phyloP scores from a whole-genome alignment of 2,329 filamentous ascomycete genomes.

The Ascochyta koolunga region DNA sequence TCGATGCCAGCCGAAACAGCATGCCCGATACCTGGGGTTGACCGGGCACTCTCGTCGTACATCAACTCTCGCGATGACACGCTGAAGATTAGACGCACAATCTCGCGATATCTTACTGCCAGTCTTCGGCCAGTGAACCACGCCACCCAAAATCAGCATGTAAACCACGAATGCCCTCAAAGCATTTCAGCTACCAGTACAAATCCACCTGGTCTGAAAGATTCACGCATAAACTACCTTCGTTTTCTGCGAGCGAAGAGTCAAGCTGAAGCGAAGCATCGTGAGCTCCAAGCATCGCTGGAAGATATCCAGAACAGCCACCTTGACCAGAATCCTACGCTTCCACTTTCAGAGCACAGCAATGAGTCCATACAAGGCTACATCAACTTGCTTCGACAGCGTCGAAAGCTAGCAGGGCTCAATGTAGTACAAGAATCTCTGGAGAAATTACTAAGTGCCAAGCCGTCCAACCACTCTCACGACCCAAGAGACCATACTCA shows the following conservation, averaged over 20 bases:
- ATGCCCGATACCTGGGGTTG: conserved; percentile 48
- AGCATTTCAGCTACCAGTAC: conserved; percentile 28
- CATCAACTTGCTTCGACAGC: conserved; percentile 53
- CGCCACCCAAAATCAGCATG: conserved; percentile 37
- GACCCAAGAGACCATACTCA: conserved; percentile 38
- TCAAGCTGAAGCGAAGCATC: conserved; percentile 49
- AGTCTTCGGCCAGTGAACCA: conserved; percentile 36
- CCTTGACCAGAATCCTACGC: conserved; percentile 29
- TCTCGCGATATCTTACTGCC: conserved; percentile 42
- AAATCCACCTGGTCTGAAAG: conserved; percentile 49
- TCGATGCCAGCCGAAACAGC: conserved; percentile 31
- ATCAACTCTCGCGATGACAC: conserved; percentile 47
- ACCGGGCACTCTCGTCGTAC: conserved; percentile 44
- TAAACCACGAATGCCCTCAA: conserved; percentile 41
- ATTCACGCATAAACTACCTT: conserved; percentile 53
- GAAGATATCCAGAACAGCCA: conserved; percentile 37
- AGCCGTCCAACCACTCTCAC: conserved; percentile 38
- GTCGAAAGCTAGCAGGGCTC: conserved; percentile 53
- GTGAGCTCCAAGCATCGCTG: conserved; percentile 39
- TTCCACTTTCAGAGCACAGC: conserved; percentile 40
- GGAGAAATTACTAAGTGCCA: conserved; percentile 43
- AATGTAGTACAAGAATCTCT: conserved; percentile 55
- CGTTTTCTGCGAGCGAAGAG: conserved; percentile 53
- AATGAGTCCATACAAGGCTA: conserved; percentile 45
- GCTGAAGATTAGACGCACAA: conserved; percentile 41